Base-by-base conservation (phyloP, 2,329 filamentous ascomycete genomes). In the Fusarium mundagurra region DNA sequence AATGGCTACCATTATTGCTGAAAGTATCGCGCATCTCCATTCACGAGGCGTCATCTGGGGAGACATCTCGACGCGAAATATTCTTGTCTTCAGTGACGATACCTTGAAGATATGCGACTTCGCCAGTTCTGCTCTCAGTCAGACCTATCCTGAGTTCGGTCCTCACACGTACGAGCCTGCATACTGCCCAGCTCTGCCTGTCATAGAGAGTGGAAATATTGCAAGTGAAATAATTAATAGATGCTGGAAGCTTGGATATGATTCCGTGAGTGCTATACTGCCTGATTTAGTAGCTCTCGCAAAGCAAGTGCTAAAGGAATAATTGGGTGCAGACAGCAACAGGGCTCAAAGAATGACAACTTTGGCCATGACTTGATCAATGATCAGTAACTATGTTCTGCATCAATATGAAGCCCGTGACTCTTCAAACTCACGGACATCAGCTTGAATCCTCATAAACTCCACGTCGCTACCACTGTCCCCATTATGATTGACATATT, bases 151-250 rank as follows among this genome's bases (percentile, higher is more conserved):
- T 0, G 31, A 20, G 12, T 34, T 51, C 8, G 48, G 48, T 2
- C 11, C n/a, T 24, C 29, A 51, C 17, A 34, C 48, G 1, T 51
- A 51, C 6, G 48, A 51, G 48, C 48, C 31, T 18, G 48, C 11
- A 0, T 51, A 51, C 31, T 34, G 31, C 18, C n/a, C 48, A 34
- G 17, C n/a, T 14, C n/a, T 51, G 3, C n/a, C n/a, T 20, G 17
- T 27, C 6, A 27, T 53, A 10, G 5, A 12, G 5, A 5, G 3
- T 10, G 47, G 20, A 6, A 34, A 51, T 20, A 18, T 16, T 14
- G 5, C n/a, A 0, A 3, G 31, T 24, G n/a, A 8, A 14, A 11
- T 36, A 16, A 24, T 24, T 0, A 5, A 18, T 20, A 18, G 48
- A 34, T 53, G n/a, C 31, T 36, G 33, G 50, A 10, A 4, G 12